These are phyloP conservation scores for Pyrenophora teres DNA, from an alignment of 2,329 filamentous ascomycete genomes.

Conservation along the genomic window DNA sequence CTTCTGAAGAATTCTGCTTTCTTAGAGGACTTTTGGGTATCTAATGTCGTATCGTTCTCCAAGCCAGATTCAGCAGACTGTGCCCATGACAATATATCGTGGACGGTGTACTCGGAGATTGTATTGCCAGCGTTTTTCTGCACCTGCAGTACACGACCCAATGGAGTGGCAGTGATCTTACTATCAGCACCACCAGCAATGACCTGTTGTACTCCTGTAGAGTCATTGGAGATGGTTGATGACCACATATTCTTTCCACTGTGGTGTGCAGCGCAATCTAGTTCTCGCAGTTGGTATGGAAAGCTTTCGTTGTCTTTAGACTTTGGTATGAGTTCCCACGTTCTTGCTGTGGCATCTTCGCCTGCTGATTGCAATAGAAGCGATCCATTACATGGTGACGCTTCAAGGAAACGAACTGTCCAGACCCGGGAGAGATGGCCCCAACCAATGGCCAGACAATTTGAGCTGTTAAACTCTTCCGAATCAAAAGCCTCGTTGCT, in stretches of 20 bases:
- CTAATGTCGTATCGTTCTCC: neutral
- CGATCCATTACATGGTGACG: constrained; percentile 44
- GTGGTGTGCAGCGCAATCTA: constrained; percentile 67
- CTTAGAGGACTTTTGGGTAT: constrained; percentile 27
- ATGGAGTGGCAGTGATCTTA: constrained; percentile 50
- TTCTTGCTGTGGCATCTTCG: constrained; percentile 78
- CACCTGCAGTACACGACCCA: constrained; percentile 7
- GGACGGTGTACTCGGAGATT: constrained; percentile 32
- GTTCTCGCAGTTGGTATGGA: constrained; percentile 54
- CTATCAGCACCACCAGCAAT: constrained; percentile 79
- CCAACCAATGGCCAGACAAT: constrained; percentile 72
- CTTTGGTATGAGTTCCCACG: constrained; percentile 60
- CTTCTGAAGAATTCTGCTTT: constrained; percentile 57
- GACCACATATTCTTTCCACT: constrained; percentile 93
- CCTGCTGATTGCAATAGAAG: constrained; percentile 72
- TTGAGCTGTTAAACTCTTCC: constrained; percentile 21
- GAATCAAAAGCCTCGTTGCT: constrained; percentile 40
- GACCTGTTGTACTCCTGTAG: constrained; percentile 17
- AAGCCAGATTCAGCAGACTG: neutral
- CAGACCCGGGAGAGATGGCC: constrained; percentile 90
- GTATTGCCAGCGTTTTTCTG: neutral
- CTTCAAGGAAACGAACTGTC: constrained; percentile 71
- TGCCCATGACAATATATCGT: constrained; percentile 28
- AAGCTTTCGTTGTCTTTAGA: neutral
- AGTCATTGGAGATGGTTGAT: constrained; percentile 13